Percentiles rank a stretch among this genome's conserved stretches.
Evolutionary conservation across 352 stramenopile genomes (phyloP).

Genomic region (Phytophthora syringae): DNA sequence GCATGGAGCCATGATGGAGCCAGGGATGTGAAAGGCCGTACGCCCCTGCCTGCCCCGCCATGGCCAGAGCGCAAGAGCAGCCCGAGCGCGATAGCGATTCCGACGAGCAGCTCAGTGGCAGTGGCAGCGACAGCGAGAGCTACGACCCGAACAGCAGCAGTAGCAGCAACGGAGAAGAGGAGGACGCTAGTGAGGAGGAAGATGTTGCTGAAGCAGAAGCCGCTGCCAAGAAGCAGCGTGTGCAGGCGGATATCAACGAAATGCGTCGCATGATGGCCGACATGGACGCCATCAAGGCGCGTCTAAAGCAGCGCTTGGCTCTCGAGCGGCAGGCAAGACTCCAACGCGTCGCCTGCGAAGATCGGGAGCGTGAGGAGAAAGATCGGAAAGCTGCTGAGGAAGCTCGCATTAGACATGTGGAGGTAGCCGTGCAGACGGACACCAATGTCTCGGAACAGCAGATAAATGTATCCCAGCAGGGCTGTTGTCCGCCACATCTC

Average conservation of each 20-base stretch:
- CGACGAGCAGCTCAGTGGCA: conserved; percentile 1
- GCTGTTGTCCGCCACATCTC: neutral
- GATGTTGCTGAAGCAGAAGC: conserved; percentile 12
- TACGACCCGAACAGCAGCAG: conserved; percentile 27
- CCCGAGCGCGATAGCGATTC: conserved; percentile 2
- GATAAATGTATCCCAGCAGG: conserved; percentile 16
- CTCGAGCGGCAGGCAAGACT: conserved; percentile 26
- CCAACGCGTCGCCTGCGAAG: conserved; percentile 18
- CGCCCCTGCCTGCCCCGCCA: neutral
- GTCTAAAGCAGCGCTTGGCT: conserved; percentile 54
- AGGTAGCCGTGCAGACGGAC: conserved; percentile 24
- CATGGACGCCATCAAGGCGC: conserved; percentile 68
- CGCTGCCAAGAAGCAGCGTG: conserved; percentile 37
- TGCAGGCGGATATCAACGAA: conserved; percentile 48
- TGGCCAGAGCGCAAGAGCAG: conserved; percentile 15
- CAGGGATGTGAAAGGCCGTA: conserved; percentile 23
- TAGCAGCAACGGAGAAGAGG: conserved; percentile 10
- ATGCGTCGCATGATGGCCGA: conserved; percentile 60
- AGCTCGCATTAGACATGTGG: conserved; percentile 1
- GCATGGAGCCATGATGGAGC: conserved; percentile 26
- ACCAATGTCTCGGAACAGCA: conserved; percentile 8
- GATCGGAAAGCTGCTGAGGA: conserved; percentile 14
- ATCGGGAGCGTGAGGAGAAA: conserved; percentile 25
- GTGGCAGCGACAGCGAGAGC: conserved; percentile 5
- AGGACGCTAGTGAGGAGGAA: conserved; percentile 23